Conservation (phyloP, 129 eudicot genomes). For the Ambrosia artemisiifolia region DNA sequence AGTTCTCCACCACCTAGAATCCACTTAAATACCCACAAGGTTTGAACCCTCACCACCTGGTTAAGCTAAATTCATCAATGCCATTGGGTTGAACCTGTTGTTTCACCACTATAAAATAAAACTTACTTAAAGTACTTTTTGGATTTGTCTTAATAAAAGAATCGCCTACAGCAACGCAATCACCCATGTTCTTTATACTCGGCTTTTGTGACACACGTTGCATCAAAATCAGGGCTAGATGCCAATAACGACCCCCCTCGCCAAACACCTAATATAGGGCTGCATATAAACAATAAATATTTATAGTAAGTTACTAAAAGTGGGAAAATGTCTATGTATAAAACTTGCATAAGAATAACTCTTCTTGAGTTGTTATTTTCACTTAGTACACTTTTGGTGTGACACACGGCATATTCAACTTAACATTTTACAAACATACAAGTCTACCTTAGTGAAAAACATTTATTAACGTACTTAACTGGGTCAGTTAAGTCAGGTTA, state of each 20-base stretch:
- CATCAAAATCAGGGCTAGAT: constrained; percentile 95
- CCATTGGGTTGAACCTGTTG: no score
- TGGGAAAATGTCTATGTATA: not conserved
- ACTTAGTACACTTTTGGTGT: no score
- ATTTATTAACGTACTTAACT: no score
- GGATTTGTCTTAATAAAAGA: constrained; percentile 59
- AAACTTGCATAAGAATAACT: constrained; percentile 32
- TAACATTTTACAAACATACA: no score
- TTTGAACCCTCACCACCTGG: no score
- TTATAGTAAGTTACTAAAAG: constrained; percentile 14
- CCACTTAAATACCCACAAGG: no score
- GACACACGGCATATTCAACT: no score
- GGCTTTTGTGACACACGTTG: constrained; percentile 88
- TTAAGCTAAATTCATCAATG: no score
- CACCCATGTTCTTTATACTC: constrained; percentile 98
- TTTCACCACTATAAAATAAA: no score
- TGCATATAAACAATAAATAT: constrained; percentile 28
- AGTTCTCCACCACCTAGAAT: not conserved
- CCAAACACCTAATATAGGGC: constrained; percentile 96
- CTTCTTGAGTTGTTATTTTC: constrained; percentile 91
- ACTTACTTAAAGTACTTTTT: constrained; percentile 6
- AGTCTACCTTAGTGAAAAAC: no score
- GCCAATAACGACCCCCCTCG: constrained; percentile 98
- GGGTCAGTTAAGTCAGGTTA: no score
- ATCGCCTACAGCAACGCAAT: constrained; percentile 78